A percentile compares a stretch with the other conserved stretches of the same genome.
phyloP scores from a whole-genome alignment of 257 asterid species.

The Ocimum tenuiflorum region DNA sequence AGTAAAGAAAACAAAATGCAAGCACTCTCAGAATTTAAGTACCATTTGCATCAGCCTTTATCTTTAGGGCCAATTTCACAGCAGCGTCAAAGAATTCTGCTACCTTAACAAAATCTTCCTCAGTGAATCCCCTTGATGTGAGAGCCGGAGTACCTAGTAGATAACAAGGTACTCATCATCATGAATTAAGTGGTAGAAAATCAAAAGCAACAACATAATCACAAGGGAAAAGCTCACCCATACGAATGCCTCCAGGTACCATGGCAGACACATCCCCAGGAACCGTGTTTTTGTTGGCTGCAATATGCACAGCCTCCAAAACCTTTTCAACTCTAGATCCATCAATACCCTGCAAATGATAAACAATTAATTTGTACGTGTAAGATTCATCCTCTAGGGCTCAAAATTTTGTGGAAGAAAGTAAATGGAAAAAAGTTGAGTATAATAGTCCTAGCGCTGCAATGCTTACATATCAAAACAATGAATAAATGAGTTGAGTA shows the following conservation, averaged over 20 bases:
- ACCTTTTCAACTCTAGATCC: constrained; percentile 97
- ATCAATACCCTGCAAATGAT: constrained; percentile 70
- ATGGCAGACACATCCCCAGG: constrained; percentile 99
- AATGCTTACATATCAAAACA: too few species aligned
- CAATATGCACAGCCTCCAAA: constrained; percentile 85
- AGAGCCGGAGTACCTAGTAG: constrained; percentile 85
- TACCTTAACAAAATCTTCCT: constrained; percentile 79
- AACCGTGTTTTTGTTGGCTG: constrained; percentile 93
- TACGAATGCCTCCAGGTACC: constrained; percentile 98
- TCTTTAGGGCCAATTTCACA: constrained; percentile 72
- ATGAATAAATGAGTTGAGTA: background rate
- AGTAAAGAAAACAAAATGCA: background rate
- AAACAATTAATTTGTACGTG: background rate
- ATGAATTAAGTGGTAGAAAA: constrained; percentile 3
- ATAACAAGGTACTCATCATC: constrained; percentile 5
- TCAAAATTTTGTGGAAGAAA: background rate
- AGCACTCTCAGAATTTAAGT: background rate
- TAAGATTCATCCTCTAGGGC: background rate
- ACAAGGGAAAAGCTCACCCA: constrained; percentile 50
- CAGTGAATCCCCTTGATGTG: constrained; percentile 78
- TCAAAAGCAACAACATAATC: background rate
- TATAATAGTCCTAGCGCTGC: background rate
- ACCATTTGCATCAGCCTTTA: constrained; percentile 86
- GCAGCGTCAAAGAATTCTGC: constrained; percentile 84
- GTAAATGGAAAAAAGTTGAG: background rate